These are phyloP conservation scores for Leishmania guyanensis DNA, from an alignment of 208 protist species.

Conservation along the genomic window DNA sequence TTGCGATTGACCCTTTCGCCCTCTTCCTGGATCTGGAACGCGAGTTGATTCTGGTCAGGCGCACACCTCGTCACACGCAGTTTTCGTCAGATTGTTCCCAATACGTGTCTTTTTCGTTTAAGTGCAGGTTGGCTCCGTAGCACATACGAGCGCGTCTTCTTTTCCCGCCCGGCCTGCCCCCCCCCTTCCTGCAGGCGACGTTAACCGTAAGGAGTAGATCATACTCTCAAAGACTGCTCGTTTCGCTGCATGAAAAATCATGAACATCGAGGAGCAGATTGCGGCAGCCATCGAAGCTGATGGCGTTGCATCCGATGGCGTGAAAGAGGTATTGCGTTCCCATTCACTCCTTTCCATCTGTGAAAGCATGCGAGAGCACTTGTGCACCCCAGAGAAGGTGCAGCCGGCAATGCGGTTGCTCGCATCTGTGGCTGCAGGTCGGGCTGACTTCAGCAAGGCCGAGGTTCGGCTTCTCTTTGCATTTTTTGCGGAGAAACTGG, in stretches of 20 bases:
- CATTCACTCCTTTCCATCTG: constrained; percentile 54
- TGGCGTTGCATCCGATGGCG: constrained; percentile 26
- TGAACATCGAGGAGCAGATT: constrained; percentile 24
- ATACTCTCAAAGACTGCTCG: not conserved
- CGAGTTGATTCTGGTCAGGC: not conserved
- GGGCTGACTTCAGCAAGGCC: constrained; percentile 31
- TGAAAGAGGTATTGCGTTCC: constrained; percentile 35
- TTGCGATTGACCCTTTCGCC: not conserved
- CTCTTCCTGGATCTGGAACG: too few relatives aligned
- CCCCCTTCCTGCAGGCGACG: not conserved
- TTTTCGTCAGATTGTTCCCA: not conserved
- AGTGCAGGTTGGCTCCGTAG: not conserved
- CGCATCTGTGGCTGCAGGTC: constrained; percentile 30
- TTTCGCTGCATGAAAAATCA: constrained; percentile 1
- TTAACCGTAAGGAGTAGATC: not conserved
- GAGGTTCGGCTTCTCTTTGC: constrained; percentile 46
- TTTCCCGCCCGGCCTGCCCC: not conserved
- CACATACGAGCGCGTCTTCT: not conserved
- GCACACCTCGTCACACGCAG: not conserved
- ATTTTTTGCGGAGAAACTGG: constrained; percentile 61
- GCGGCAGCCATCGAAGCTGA: constrained; percentile 37
- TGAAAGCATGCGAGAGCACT: constrained; percentile 38
- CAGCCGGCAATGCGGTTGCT: constrained; percentile 51
- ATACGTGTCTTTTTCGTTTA: not conserved
- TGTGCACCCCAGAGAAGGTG: constrained; percentile 48